A percentile compares a stretch with the other conserved stretches of the same genome.
Evolutionary conservation across 2,329 filamentous ascomycete species (phyloP).

Genomic region (Westerdykella aurantiaca): DNA sequence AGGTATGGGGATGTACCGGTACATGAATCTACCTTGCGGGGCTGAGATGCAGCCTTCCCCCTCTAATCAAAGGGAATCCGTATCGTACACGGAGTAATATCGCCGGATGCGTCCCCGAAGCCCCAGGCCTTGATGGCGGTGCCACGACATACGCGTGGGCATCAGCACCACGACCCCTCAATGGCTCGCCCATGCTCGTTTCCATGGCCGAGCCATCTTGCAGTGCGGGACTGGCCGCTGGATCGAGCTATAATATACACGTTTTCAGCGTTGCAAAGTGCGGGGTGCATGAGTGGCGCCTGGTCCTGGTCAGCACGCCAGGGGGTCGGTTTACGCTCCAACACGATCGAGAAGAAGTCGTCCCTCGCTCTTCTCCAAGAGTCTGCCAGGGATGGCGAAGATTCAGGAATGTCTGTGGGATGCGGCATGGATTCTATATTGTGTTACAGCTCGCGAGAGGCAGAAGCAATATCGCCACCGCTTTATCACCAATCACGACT

Average conservation of each 20-base stretch:
- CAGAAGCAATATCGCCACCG: no score
- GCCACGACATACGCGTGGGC: constrained; percentile 1
- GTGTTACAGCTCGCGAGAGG: no score
- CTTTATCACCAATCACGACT: no score
- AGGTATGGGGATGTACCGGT: constrained; percentile 5
- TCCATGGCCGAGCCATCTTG: constrained; percentile 7
- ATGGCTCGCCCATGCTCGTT: background rate
- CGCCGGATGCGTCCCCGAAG: constrained; percentile 10
- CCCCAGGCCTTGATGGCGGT: constrained; percentile 9
- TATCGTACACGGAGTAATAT: constrained; percentile 7
- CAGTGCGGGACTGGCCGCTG: constrained; percentile 20
- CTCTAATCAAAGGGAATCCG: constrained; percentile 5
- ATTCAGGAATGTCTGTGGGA: no score
- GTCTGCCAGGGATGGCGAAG: no score
- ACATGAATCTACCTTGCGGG: constrained; percentile 4
- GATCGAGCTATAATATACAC: constrained; percentile 15
- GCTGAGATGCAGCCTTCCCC: no score
- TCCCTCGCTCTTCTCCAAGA: no score
- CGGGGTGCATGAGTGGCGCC: constrained; percentile 18
- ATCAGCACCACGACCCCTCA: no score
- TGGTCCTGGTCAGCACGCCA: background rate
- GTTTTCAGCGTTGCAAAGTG: constrained; percentile 7
- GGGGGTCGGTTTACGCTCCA: no score
- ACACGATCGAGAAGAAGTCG: no score
- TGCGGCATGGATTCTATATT: no score